Percentiles rank a stretch among this genome's conserved stretches.
Evolutionary conservation across 179 eudicot species (phyloP).

Genomic region (Silene noctiflora): DNA sequence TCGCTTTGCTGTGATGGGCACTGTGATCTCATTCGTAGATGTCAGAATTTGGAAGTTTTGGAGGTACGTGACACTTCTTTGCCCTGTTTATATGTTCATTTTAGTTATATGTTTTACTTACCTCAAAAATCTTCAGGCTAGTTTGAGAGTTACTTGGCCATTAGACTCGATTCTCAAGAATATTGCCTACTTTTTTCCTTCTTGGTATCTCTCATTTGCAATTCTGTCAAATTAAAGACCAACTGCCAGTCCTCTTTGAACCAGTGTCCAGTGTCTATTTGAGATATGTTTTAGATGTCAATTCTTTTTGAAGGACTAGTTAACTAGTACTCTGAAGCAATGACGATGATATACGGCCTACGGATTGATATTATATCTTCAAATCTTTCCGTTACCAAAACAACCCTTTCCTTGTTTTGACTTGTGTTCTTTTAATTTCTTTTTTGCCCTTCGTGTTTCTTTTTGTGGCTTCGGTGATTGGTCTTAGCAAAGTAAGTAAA

Average conservation of each 20-base stretch:
- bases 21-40: conserved; percentile 53
- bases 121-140: not conserved
- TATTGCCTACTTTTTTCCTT: not conserved
- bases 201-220: not conserved
- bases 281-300: not conserved
- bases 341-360: too few species aligned
- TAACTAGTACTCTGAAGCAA: too few species aligned
- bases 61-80: conserved; percentile 50
- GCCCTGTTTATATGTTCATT: not conserved
- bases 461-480: too few species aligned
- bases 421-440: too few species aligned
- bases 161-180: not conserved
- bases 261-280: conserved; percentile 1
- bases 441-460: too few species aligned
- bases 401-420: too few species aligned
- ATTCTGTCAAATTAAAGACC: not conserved
- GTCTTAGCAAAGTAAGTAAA: too few species aligned
- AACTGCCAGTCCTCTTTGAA: not conserved
- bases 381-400: too few species aligned
- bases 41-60: conserved; percentile 80
- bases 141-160: not conserved
- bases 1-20: conserved; percentile 60
- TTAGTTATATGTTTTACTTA: not conserved
- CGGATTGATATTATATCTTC: too few species aligned
- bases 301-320: too few species aligned